Percentiles rank a stretch among this genome's conserved stretches.
These are phyloP conservation scores for Akebia trifoliata DNA, from an alignment of 164 flowering plant genomes.

Conservation along the genomic window DNA sequence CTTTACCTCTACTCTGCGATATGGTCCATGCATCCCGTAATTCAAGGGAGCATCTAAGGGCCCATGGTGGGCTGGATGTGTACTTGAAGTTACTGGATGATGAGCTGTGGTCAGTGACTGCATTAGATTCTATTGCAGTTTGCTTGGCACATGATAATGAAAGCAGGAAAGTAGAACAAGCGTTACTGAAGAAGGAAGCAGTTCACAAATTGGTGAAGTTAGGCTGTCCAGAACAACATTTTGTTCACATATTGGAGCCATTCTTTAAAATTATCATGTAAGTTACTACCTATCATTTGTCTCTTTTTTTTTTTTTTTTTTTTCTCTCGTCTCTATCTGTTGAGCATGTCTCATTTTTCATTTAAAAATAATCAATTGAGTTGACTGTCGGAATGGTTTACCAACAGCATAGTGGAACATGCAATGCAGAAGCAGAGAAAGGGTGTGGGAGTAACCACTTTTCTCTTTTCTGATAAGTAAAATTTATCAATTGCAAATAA, in stretches of 20 bases:
- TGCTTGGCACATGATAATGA: conserved; percentile 94
- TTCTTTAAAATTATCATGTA: conserved; percentile 98
- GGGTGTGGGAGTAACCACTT: neutral
- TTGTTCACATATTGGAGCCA: conserved; percentile 93
- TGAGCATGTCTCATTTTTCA: neutral
- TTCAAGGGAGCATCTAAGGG: conserved; percentile 93
- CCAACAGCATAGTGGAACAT: neutral
- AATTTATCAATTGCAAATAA: too few relatives aligned
- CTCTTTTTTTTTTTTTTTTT: neutral
- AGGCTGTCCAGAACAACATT: conserved; percentile 89
- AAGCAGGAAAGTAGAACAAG: conserved; percentile 90
- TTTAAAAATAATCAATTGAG: neutral
- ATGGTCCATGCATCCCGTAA: conserved; percentile 99
- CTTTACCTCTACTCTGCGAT: conserved; percentile 90
- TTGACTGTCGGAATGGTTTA: neutral
- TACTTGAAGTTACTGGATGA: conserved; percentile 95
- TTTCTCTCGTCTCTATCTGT: neutral
- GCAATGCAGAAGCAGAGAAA: neutral
- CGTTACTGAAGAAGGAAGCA: conserved; percentile 86
- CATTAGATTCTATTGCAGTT: conserved; percentile 90
- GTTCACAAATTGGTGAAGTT: conserved; percentile 93
- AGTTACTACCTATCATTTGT: conserved; percentile 16
- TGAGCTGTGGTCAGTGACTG: conserved; percentile 88
- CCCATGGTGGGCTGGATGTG: conserved; percentile 91
- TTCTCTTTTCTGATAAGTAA: too few relatives aligned